A percentile compares a stretch with the other conserved stretches of the same genome.
These are phyloP conservation scores for Mycena floridula DNA, from an alignment of 768 basidiomycete genomes.

Conservation along the genomic window DNA sequence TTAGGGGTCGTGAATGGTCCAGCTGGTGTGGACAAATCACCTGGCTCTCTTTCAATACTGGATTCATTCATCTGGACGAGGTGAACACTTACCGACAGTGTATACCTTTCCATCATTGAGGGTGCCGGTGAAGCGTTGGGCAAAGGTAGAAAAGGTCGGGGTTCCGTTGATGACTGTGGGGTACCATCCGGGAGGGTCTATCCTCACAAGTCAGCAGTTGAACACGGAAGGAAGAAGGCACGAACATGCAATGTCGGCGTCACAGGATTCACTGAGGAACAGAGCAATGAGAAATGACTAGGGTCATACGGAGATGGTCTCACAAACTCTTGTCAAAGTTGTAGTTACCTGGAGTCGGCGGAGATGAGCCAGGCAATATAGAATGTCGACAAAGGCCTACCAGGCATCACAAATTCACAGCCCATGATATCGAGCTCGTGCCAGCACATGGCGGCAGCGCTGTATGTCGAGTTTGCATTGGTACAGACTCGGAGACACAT, in stretches of 20 bases:
- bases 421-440: constrained; percentile 42
- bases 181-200: constrained; percentile 42
- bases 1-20: constrained; percentile 28
- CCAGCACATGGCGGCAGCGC: constrained; percentile 36
- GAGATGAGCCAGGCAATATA: background rate
- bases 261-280: constrained; percentile 29
- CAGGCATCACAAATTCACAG: constrained; percentile 41
- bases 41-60: background rate
- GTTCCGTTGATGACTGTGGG: constrained; percentile 32
- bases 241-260: constrained; percentile 38
- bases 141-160: constrained; percentile 35
- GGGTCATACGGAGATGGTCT: constrained; percentile 7
- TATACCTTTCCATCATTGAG: constrained; percentile 23
- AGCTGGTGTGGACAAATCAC: constrained; percentile 28
- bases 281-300: background rate
- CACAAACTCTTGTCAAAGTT: constrained; percentile 35
- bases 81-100: constrained; percentile 25
- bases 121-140: constrained; percentile 36
- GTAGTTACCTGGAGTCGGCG: constrained; percentile 25
- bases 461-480: constrained; percentile 37
- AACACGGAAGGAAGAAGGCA: background rate
- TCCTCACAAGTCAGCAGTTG: background rate
- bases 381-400: background rate
- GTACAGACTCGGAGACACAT: constrained; percentile 39
- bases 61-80: background rate